These are phyloP conservation scores for Heliamphora exappendiculata DNA, from an alignment of 148 eudicot species.

Conservation along the genomic window DNA sequence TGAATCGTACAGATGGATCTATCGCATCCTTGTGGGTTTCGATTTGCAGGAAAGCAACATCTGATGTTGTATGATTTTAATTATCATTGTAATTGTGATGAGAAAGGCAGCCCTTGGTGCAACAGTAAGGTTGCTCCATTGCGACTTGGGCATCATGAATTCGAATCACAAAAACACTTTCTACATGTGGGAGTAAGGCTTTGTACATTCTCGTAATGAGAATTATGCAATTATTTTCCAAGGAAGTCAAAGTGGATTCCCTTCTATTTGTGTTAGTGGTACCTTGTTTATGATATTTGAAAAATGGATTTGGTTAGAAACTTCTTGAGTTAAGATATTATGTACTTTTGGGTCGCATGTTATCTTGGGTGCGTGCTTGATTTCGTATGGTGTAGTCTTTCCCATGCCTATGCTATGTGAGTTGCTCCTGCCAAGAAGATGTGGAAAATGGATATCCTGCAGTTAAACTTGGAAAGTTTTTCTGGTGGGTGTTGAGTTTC, in stretches of 20 bases:
- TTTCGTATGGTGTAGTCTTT: background rate
- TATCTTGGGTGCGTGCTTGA: background rate
- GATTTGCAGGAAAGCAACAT: background rate
- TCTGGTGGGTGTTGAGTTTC: background rate
- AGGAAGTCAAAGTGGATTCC: background rate
- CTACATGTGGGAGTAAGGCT: no score
- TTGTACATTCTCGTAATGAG: background rate
- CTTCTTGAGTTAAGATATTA: background rate
- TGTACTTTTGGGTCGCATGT: background rate
- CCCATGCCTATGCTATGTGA: background rate
- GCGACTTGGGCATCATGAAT: no score
- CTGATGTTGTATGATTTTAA: background rate
- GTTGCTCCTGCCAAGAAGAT: background rate
- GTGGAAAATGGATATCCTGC: background rate
- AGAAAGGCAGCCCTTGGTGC: no score
- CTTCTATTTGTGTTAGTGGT: slow-evolving; percentile 4
- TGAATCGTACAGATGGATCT: background rate
- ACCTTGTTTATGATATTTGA: background rate
- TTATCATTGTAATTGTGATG: background rate
- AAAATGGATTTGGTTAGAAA: background rate
- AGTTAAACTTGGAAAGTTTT: background rate
- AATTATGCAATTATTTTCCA: background rate
- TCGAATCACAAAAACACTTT: no score
- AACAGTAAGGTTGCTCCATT: no score
- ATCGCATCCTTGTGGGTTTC: background rate